Evolutionary conservation across 1,139 yeast genomes (phyloP).

Genomic region (Citeromyces hawaiiensis): DNA sequence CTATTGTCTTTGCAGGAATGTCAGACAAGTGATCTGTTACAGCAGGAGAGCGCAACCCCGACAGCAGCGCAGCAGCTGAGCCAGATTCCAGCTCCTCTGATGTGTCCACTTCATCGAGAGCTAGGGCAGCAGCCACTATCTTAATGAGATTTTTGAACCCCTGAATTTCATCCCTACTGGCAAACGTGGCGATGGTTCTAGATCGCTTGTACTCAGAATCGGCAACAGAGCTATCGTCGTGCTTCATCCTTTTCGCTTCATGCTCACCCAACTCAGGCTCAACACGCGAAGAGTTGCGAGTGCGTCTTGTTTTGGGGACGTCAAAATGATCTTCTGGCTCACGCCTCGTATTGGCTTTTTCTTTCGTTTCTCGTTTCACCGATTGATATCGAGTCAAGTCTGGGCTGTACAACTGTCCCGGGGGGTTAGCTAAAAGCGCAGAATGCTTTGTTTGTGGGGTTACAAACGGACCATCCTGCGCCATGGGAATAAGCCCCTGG

Average conservation of each 20-base stretch:
- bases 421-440: neutral
- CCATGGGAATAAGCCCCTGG: neutral
- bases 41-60: neutral
- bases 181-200: neutral
- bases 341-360: too few relatives aligned
- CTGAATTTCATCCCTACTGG: neutral
- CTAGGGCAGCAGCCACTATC: neutral
- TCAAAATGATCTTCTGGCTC: neutral
- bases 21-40: neutral
- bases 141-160: neutral
- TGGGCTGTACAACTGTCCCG: neutral
- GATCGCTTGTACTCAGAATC: neutral
- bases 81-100: neutral
- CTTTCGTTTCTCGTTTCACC: neutral
- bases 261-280: neutral
- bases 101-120: neutral
- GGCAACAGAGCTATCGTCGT: neutral
- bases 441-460: neutral
- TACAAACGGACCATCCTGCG: neutral
- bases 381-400: neutral
- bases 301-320: neutral
- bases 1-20: neutral
- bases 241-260: neutral
- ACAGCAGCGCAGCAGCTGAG: neutral
- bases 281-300: neutral